A percentile compares a stretch with the other conserved stretches of the same genome.
Evolutionary conservation across 2,329 filamentous ascomycete genomes (phyloP).

Genomic region (Periglandula ipomoeae): DNA sequence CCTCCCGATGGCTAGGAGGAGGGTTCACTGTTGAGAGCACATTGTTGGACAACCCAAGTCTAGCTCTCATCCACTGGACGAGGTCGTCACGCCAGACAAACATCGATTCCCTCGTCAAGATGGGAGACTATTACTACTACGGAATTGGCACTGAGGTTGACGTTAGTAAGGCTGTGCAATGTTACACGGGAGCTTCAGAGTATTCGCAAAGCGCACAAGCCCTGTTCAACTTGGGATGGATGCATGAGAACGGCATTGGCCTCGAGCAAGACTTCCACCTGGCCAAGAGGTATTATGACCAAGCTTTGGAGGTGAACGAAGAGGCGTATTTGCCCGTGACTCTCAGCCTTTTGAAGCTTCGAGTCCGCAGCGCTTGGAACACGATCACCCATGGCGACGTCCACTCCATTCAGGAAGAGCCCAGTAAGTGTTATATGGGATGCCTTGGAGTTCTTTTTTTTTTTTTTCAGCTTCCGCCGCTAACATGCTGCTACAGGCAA

Average conservation of each 20-base stretch:
- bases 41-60: constrained; percentile 41
- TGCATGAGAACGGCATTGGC: constrained; percentile 95
- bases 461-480: constrained; percentile 1
- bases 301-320: constrained; percentile 80
- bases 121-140: constrained; percentile 92
- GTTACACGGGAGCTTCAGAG: constrained; percentile 87
- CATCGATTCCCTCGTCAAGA: constrained; percentile 89
- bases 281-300: constrained; percentile 91
- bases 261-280: constrained; percentile 94
- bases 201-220: constrained; percentile 89
- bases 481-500: constrained; percentile 40
- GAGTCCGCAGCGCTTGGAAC: constrained; percentile 87
- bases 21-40: constrained; percentile 19
- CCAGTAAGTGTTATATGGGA: constrained; percentile 46
- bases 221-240: constrained; percentile 96
- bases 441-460: not conserved
- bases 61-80: constrained; percentile 90
- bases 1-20: constrained; percentile 37
- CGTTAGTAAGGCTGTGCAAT: constrained; percentile 79
- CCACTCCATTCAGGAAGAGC: constrained; percentile 86
- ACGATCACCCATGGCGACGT: constrained; percentile 81
- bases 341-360: constrained; percentile 75
- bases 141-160: constrained; percentile 67
- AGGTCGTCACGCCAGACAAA: constrained; percentile 89
- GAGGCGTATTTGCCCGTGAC: constrained; percentile 93